These are phyloP conservation scores for Hyaloperonospora brassicae DNA, from an alignment of 352 stramenopile species.

Conservation along the genomic window DNA sequence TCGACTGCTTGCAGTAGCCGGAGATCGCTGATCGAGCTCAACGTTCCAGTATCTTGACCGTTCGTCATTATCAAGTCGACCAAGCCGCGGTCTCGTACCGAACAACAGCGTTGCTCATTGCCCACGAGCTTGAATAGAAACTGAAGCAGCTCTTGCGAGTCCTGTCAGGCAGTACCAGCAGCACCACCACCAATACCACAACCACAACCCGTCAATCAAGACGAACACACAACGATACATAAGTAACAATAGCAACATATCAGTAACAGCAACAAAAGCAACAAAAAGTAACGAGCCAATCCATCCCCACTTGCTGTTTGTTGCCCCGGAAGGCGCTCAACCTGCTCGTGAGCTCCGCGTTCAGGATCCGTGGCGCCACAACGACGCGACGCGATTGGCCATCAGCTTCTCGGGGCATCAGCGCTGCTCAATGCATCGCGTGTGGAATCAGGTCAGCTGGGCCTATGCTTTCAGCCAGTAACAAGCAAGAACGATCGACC, in stretches of 20 bases:
- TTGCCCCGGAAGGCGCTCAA: constrained; percentile 57
- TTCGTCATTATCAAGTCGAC: constrained; percentile 33
- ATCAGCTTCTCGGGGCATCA: constrained; percentile 27
- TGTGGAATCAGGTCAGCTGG: background rate
- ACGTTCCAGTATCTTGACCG: constrained; percentile 4
- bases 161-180: constrained; percentile 21
- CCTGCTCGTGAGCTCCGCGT: constrained; percentile 51
- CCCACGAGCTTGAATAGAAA: constrained; percentile 80
- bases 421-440: constrained; percentile 8
- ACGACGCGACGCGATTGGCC: constrained; percentile 20
- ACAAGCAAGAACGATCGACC: background rate
- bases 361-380: constrained; percentile 45
- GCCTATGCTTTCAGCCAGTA: background rate
- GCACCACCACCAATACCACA: too few species aligned
- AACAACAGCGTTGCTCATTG: constrained; percentile 47
- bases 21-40: constrained; percentile 60
- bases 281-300: too few species aligned
- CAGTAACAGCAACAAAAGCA: too few species aligned
- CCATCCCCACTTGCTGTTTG: constrained; percentile 54
- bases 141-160: constrained; percentile 81
- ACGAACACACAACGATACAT: too few species aligned
- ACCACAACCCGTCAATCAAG: too few species aligned
- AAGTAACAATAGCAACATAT: too few species aligned
- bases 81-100: constrained; percentile 45
- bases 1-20: constrained; percentile 57